Evolutionary conservation across 208 protist genomes (phyloP), one percentile per base, ranked within the genome.

Genomic region (Angomonas deanei): DNA sequence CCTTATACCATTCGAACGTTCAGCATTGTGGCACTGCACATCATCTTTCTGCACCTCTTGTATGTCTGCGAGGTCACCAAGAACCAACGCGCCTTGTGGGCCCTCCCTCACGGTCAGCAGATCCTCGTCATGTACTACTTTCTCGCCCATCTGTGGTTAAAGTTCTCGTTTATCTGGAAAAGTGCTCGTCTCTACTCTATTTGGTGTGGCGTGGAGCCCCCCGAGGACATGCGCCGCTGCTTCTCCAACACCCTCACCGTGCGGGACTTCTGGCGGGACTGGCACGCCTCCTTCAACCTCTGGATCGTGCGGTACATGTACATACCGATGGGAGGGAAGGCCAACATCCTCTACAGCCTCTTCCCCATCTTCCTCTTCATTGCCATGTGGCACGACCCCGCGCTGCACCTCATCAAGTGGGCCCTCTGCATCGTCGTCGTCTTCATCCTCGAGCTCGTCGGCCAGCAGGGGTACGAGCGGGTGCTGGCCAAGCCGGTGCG

Each of bases 291-390:
- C 3, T 87, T 97, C 63, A 96, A 97, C 65, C 55, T 88, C 30
- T 96, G 89, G 86, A 83, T 94, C 36, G 71, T 94, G 26, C 82
- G 89, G 17, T 97, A 96, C 69, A 72, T 96, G 68, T 96, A 96
- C 68, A 77, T 94, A 21, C 91, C 91, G 17, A 72, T 95, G 49
- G 86, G 88, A 34, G 88, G 88, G 26, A 64, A 21, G 26, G 27
- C n/a, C n/a, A 56, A 28, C 17, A 85, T 89, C 57, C 33, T 80
- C 1, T 48, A 86, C 13, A 81, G 68, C 34, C 82, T 97, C 15
- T 91, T 92, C 39, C 70, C 89, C 19, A 96, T 96, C 57, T 97
- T 97, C 61, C 79, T 92, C 50, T 97, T 97, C 53, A 86, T 97
- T 32, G 91, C 88, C 27, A 66, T 97, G 23, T 97, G 91, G 92